Conservation (phyloP, 2,329 filamentous ascomycete genomes). For the Aspergillus fischeri region DNA sequence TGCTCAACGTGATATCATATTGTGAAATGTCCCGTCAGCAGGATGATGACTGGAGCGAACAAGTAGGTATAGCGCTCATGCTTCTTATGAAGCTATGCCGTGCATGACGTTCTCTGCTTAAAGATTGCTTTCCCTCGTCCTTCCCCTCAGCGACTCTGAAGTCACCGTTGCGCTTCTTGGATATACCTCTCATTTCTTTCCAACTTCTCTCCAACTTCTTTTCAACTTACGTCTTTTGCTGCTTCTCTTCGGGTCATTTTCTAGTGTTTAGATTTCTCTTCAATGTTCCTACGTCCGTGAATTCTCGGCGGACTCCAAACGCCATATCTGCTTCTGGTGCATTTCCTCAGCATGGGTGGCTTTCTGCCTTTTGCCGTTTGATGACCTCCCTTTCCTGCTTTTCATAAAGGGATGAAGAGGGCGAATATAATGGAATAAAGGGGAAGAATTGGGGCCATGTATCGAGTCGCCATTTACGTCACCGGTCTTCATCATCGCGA, state of each 20-base stretch:
- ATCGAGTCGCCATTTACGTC: background rate
- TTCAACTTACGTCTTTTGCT: background rate
- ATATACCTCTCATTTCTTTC: background rate
- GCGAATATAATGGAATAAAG: background rate
- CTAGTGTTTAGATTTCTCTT: background rate
- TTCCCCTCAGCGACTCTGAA: background rate
- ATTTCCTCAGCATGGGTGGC: background rate
- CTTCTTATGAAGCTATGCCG: background rate
- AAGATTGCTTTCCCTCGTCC: background rate
- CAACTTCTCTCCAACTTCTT: background rate
- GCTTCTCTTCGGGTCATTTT: background rate
- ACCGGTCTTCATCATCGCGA: background rate
- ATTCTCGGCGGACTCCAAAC: background rate
- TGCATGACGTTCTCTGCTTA: background rate
- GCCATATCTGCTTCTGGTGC: background rate
- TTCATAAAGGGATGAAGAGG: background rate
- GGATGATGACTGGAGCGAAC: background rate
- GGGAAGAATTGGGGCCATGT: background rate
- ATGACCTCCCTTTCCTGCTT: background rate
- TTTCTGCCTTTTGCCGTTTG: background rate
- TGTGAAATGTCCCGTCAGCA: background rate
- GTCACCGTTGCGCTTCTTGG: background rate
- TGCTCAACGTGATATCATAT: background rate
- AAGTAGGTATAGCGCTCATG: background rate
- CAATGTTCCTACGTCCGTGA: background rate